Evolutionary conservation across 345 rosid species (phyloP), one percentile per base, ranked within the genome.

Genomic region (Abelmoschus esculentus): DNA sequence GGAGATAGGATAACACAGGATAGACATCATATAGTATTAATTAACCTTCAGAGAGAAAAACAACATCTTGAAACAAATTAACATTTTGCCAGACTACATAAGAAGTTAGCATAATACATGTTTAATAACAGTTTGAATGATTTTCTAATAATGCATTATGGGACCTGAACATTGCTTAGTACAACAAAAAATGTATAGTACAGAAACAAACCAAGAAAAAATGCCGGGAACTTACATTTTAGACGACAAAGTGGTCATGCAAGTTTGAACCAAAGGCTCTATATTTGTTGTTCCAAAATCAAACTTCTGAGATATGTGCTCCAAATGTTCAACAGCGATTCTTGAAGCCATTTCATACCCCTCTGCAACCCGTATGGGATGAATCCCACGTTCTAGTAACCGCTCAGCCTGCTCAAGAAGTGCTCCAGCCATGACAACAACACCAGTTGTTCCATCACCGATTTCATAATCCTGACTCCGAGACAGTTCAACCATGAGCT

Each of bases 381-480:
- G 99, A 75, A 96, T 86, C 22, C 98, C 98, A n/a, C 96, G 90
- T 74, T 96, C 99, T 58, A 92, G 49, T 9, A 86, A 81, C 78
- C 84, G 84, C 80, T 96, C 97, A 57, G 99, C 98, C 74, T 96
- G 98, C 84, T 96, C 98, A 32, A 96, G 74, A 66, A 96, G 92
- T 0, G 98, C 87, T 60, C 99, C 99, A 73, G 99, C 99, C 93
- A 89, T 70, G 54, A 96, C 98, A 71, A 96, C 97, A 76, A 90
- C 99, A 60, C 99, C 98, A 52, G 98, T 96, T 4, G 99, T 96
- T 28, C 99, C 99, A 80, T 96, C 99, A 67, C 98, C 99, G 65
- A 96, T 96, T 73, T 92, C 99, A 31, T 92, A 96, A 79, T 96
- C 98, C 86, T 92, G 98, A 76, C 99, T 96, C 63, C 90, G 74